Evolutionary conservation across 1,139 yeast species (phyloP).

Genomic region (Debaryomyces subglobosus): DNA sequence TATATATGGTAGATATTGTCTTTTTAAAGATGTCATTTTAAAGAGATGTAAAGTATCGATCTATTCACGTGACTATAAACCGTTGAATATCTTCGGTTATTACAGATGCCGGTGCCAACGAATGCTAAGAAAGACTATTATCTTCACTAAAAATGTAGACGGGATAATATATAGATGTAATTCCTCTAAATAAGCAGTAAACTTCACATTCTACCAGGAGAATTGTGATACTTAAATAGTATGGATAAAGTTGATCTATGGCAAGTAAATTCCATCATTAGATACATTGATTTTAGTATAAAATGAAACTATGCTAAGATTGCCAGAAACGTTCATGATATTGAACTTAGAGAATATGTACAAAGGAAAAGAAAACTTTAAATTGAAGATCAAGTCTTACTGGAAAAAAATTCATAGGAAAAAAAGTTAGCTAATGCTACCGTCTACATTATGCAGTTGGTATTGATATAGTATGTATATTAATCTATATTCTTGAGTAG

Average conservation of each 20-base stretch:
- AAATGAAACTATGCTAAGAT: conserved; percentile 54
- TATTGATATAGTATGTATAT: conserved; percentile 1
- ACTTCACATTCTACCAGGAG: conserved; percentile 15
- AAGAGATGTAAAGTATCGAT: background rate
- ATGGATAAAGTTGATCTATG: conserved; percentile 29
- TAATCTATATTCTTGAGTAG: conserved; percentile 8
- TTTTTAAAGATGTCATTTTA: background rate
- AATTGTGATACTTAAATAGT: conserved; percentile 15
- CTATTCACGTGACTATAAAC: background rate
- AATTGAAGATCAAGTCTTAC: background rate
- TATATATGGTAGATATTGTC: background rate
- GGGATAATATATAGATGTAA: conserved; percentile 10
- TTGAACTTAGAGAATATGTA: background rate
- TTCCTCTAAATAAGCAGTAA: conserved; percentile 18
- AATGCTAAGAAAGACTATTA: background rate
- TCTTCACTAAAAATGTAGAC: too few relatives aligned
- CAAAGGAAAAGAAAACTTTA: background rate
- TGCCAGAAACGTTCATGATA: conserved; percentile 28
- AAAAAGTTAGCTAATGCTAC: background rate
- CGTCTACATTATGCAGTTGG: background rate
- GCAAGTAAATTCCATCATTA: conserved; percentile 53
- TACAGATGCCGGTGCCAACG: background rate
- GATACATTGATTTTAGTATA: conserved; percentile 36
- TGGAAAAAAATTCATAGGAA: too few relatives aligned
- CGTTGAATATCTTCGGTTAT: background rate